These are phyloP conservation scores for Pichia heedii DNA, from an alignment of 805 yeast species.

Conservation along the genomic window DNA sequence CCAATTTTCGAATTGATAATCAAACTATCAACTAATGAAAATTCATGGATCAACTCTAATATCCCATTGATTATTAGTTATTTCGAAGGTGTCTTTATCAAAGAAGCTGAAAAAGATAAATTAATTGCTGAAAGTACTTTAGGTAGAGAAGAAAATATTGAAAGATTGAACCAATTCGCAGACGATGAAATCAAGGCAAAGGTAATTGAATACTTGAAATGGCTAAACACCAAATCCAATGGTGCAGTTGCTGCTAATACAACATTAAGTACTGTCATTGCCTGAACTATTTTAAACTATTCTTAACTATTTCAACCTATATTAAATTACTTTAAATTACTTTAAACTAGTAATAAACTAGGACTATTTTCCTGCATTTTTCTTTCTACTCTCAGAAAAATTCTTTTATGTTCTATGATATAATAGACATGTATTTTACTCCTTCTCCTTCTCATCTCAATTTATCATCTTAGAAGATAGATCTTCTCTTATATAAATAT, in stretches of 20 bases:
- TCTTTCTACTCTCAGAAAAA: too few relatives aligned
- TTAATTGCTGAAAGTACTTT: slow-evolving; percentile 65
- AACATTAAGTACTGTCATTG: slow-evolving; percentile 36
- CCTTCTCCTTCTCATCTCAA: too few relatives aligned
- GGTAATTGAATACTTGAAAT: slow-evolving; percentile 64
- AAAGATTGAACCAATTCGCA: slow-evolving; percentile 70
- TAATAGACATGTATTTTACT: too few relatives aligned
- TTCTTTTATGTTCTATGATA: too few relatives aligned
- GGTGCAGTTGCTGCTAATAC: slow-evolving; percentile 53
- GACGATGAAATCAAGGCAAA: slow-evolving; percentile 53
- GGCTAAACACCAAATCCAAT: slow-evolving; percentile 53
- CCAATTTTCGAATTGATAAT: slow-evolving; percentile 79
- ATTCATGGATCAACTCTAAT: slow-evolving; percentile 43
- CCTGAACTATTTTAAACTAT: slow-evolving; percentile 8
- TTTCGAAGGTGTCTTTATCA: slow-evolving; percentile 61
- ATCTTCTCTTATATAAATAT: too few relatives aligned
- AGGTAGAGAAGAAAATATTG: slow-evolving; percentile 79
- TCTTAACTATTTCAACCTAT: not conserved
- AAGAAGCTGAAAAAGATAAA: slow-evolving; percentile 66
- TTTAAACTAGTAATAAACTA: too few relatives aligned
- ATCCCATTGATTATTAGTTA: slow-evolving; percentile 59
- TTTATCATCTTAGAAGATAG: too few relatives aligned
- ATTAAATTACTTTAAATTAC: not conserved
- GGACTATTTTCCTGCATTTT: too few relatives aligned
- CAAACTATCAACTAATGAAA: slow-evolving; percentile 47